These are phyloP conservation scores for Austroboletus niveus DNA, from an alignment of 1,284 basidiomycete genomes.

Conservation along the genomic window DNA sequence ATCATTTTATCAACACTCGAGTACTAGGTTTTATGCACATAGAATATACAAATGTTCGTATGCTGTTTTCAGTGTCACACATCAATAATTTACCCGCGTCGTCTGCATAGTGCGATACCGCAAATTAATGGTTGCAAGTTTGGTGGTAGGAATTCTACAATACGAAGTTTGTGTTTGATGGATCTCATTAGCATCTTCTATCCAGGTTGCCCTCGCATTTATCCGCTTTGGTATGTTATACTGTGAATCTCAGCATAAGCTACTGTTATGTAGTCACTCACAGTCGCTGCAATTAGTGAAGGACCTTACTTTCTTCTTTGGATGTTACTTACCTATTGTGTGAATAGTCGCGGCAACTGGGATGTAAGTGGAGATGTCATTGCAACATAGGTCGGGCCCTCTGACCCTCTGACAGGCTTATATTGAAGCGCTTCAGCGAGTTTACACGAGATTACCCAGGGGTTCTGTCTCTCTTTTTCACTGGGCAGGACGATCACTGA, in stretches of 20 bases:
- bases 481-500: not conserved
- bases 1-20: not conserved
- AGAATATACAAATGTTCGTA: conserved; percentile 27
- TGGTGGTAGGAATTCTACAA: conserved; percentile 12
- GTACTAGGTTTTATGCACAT: conserved; percentile 21
- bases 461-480: conserved; percentile 1
- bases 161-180: not conserved
- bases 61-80: not conserved
- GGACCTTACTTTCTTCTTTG: not conserved
- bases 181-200: conserved; percentile 1
- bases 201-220: conserved; percentile 16
- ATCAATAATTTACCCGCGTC: not conserved
- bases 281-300: conserved; percentile 24
- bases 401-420: conserved; percentile 10
- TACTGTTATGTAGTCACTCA: not conserved
- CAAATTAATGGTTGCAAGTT: conserved; percentile 14
- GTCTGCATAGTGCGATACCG: conserved; percentile 15
- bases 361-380: conserved; percentile 14
- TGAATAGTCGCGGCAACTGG: conserved; percentile 19
- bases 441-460: conserved; percentile 15
- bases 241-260: not conserved
- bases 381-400: not conserved
- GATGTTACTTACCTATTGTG: not conserved
- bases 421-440: conserved; percentile 8
- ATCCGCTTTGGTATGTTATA: conserved; percentile 17